These are phyloP conservation scores for Alternaria sp. DNA, from an alignment of 2,329 filamentous ascomycete species.

Conservation along the genomic window DNA sequence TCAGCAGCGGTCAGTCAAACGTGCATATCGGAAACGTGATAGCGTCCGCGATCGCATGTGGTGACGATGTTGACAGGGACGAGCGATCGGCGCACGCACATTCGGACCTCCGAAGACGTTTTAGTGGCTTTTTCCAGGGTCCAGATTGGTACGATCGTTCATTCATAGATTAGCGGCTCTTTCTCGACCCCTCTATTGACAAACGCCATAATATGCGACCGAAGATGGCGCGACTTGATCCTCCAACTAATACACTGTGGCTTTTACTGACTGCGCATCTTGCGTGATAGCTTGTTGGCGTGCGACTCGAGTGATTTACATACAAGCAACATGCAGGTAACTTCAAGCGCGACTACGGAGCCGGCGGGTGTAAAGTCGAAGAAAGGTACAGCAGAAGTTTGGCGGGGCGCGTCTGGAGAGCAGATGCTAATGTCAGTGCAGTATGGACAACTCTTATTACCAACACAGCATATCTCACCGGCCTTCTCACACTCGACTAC, in stretches of 20 bases:
- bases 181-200: conserved; percentile 23
- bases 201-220: neutral
- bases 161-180: conserved; percentile 19
- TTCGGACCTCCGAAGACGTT: conserved; percentile 7
- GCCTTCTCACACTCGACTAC: conserved; percentile 82
- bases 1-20: conserved; percentile 5
- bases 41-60: conserved; percentile 43
- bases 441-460: conserved; percentile 92
- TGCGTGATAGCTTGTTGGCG: conserved; percentile 1
- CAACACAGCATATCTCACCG: conserved; percentile 81
- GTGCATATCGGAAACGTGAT: conserved; percentile 40
- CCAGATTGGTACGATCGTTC: conserved; percentile 13
- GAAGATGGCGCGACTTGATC: conserved; percentile 9
- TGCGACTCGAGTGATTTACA: neutral
- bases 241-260: neutral
- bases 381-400: conserved; percentile 44
- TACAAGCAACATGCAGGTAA: conserved; percentile 9
- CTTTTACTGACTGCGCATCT: conserved; percentile 1
- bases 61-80: conserved; percentile 43
- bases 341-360: conserved; percentile 8
- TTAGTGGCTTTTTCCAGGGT: conserved; percentile 8
- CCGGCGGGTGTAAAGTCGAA: conserved; percentile 45
- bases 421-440: conserved; percentile 42
- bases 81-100: conserved; percentile 34
- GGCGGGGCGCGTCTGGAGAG: conserved; percentile 9